These are phyloP conservation scores for Coelastrella sp. DNA, from an alignment of 139 green algal genomes.

Conservation along the genomic window DNA sequence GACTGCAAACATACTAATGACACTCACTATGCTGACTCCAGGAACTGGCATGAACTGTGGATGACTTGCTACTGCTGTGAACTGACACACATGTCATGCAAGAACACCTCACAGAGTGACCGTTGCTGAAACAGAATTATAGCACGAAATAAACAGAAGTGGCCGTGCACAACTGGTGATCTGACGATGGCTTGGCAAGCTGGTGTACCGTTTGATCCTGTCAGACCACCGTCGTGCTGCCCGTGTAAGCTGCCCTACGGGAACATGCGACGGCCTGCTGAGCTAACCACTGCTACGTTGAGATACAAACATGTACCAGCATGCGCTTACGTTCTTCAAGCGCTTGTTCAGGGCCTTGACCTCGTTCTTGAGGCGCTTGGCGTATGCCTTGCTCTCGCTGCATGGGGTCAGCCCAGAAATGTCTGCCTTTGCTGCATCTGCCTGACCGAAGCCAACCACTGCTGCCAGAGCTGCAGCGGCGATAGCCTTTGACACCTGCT, in stretches of 20 bases:
- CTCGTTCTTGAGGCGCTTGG: slow-evolving; percentile 96
- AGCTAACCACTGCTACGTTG: not conserved
- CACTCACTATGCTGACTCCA: not conserved
- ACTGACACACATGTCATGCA: not conserved
- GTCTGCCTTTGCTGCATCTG: slow-evolving; percentile 89
- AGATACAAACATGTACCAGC: not conserved
- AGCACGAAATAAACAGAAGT: too few species aligned
- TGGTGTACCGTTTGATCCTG: too few species aligned
- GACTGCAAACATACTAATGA: not conserved
- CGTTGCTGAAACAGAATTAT: too few species aligned
- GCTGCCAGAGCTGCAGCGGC: slow-evolving; percentile 78
- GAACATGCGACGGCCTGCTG: too few species aligned
- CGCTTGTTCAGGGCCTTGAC: slow-evolving; percentile 52
- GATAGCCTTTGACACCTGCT: slow-evolving; percentile 61
- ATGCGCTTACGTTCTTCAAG: slow-evolving; percentile 37
- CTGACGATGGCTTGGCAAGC: too few species aligned
- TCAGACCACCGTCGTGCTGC: too few species aligned
- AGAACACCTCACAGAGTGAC: too few species aligned
- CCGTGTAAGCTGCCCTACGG: too few species aligned
- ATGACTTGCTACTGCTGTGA: not conserved
- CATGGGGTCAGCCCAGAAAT: slow-evolving; percentile 96
- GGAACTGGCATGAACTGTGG: not conserved
- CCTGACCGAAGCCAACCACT: slow-evolving; percentile 70
- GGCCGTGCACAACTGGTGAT: too few species aligned
- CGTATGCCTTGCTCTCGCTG: slow-evolving; percentile 95